phyloP scores from a whole-genome alignment of 306 rosid species.

The Vicia faba region DNA sequence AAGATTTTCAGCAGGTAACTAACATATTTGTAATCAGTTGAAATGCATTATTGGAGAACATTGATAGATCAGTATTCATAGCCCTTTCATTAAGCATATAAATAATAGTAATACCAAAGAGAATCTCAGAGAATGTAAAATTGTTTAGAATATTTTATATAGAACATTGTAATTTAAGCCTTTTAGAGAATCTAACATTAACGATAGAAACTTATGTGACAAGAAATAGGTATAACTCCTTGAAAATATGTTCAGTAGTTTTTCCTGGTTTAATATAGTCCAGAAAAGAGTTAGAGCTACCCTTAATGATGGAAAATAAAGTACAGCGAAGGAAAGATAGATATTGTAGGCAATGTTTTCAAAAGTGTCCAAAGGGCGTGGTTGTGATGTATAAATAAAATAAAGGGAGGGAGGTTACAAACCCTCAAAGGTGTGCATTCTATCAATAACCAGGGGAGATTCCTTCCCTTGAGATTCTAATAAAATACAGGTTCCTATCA shows the following conservation, averaged over 20 bases:
- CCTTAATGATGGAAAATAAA: no score
- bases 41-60: conserved; percentile 14
- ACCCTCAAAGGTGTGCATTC: no score
- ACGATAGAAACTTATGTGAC: neutral
- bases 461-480: neutral
- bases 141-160: neutral
- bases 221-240: neutral
- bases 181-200: neutral
- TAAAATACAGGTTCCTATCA: neutral
- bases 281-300: no score
- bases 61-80: neutral
- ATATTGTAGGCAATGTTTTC: no score
- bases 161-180: neutral
- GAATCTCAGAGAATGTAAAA: neutral
- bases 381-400: no score
- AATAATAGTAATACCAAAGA: conserved; percentile 9
- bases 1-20: conserved; percentile 92
- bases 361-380: no score
- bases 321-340: no score
- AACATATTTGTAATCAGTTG: conserved; percentile 15
- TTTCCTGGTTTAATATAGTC: no score
- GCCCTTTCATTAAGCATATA: conserved; percentile 12
- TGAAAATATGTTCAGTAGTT: no score
- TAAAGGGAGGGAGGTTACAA: no score
- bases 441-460: neutral